A percentile compares a stretch with the other conserved stretches of the same genome.
Evolutionary conservation across 225 moss, liverwort and hornwort species (phyloP).

Genomic region (Ulota crispa): DNA sequence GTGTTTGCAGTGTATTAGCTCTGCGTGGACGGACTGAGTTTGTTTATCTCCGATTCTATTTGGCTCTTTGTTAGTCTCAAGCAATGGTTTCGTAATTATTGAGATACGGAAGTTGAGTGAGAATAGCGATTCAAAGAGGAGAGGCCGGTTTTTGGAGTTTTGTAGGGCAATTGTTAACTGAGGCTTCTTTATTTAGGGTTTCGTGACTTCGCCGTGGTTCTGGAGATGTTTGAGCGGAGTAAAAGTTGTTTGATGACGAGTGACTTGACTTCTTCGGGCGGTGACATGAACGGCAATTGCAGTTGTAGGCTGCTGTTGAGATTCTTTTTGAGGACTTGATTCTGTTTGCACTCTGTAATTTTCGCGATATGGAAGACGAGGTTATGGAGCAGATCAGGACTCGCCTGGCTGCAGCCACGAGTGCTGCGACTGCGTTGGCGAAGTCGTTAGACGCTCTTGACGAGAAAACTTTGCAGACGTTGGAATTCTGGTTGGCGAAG

Average conservation of each 20-base stretch:
- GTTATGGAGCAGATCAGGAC: constrained; percentile 52
- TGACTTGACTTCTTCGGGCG: constrained; percentile 4
- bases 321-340: constrained; percentile 30
- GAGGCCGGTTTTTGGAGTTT: neutral
- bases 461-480: constrained; percentile 37
- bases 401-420: constrained; percentile 55
- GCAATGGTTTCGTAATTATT: neutral
- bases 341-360: constrained; percentile 16
- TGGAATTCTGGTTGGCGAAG: constrained; percentile 49
- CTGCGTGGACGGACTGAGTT: neutral
- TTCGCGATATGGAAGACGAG: constrained; percentile 45
- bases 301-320: constrained; percentile 35
- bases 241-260: constrained; percentile 16
- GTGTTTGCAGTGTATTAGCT: constrained; percentile 3
- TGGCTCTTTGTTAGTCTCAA: neutral
- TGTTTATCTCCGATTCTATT: neutral
- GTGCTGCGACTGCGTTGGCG: constrained; percentile 49
- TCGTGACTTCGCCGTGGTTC: neutral
- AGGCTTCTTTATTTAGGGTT: constrained; percentile 30
- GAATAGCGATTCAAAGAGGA: neutral
- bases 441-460: constrained; percentile 48
- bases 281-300: constrained; percentile 17
- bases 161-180: neutral
- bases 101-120: neutral
- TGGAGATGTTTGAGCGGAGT: constrained; percentile 19